These are phyloP conservation scores for Begonia loranthoides DNA, from an alignment of 306 rosid species.

Conservation along the genomic window DNA sequence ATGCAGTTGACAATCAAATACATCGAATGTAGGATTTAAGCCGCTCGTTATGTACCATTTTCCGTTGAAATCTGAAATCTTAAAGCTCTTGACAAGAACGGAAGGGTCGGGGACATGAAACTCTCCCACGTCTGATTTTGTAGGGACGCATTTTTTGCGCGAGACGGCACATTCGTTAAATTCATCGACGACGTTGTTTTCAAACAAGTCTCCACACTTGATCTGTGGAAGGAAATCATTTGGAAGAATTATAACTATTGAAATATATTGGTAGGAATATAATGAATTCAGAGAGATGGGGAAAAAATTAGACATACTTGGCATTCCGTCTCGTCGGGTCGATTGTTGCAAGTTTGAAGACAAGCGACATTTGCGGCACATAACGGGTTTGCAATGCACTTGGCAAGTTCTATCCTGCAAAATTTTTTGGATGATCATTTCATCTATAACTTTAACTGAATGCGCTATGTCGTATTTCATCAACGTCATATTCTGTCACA, in stretches of 20 bases:
- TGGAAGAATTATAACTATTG: background rate
- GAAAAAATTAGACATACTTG: slow-evolving; percentile 38
- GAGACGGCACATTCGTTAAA: slow-evolving; percentile 96
- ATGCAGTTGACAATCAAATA: slow-evolving; percentile 85
- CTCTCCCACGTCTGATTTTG: slow-evolving; percentile 89
- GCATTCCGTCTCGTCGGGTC: slow-evolving; percentile 96
- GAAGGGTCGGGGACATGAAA: slow-evolving; percentile 77
- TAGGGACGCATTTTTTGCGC: slow-evolving; percentile 82
- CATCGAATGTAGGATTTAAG: slow-evolving; percentile 73
- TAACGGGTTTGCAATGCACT: slow-evolving; percentile 69
- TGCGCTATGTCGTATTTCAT: too few species aligned
- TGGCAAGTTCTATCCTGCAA: slow-evolving; percentile 78
- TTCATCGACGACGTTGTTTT: slow-evolving; percentile 82
- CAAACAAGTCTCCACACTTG: slow-evolving; percentile 83
- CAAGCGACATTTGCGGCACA: slow-evolving; percentile 95
- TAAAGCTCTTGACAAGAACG: slow-evolving; percentile 59
- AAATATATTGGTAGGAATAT: background rate
- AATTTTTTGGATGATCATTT: background rate
- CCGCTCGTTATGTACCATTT: slow-evolving; percentile 93
- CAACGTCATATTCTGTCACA: too few species aligned
- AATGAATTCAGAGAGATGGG: slow-evolving; percentile 5
- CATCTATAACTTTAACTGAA: too few species aligned
- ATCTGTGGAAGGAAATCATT: slow-evolving; percentile 34
- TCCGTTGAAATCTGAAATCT: slow-evolving; percentile 63
- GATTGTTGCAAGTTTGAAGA: slow-evolving; percentile 90